Evolutionary conservation across 495 filamentous ascomycete species (phyloP).

Genomic region (Letharia lupina): DNA sequence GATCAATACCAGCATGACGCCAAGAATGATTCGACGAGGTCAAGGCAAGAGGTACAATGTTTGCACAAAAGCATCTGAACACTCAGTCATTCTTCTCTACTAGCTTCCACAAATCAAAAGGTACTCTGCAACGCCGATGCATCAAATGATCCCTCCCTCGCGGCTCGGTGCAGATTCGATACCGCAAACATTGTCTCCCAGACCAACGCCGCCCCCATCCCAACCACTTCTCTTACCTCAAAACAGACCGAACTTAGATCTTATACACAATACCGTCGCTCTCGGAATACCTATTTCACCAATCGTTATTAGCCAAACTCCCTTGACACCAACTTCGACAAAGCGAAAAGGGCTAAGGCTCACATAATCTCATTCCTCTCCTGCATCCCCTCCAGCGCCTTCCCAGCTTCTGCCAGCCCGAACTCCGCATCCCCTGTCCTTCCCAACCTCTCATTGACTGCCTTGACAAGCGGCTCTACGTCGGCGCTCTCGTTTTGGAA

Average conservation of each 20-base stretch:
- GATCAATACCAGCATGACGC: too few relatives aligned
- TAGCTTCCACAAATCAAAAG: not conserved
- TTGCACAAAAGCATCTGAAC: not conserved
- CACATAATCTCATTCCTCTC: slow-evolving; percentile 87
- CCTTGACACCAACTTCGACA: not conserved
- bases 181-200: not conserved
- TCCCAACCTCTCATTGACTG: slow-evolving; percentile 63
- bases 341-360: slow-evolving; percentile 33
- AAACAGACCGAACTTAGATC: slow-evolving; percentile 9
- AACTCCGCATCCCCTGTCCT: slow-evolving; percentile 45
- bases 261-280: slow-evolving; percentile 40
- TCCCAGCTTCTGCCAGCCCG: slow-evolving; percentile 59
- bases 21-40: too few relatives aligned
- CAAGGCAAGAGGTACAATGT: too few relatives aligned
- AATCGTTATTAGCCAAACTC: slow-evolving; percentile 2
- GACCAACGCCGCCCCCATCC: not conserved
- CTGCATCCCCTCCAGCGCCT: slow-evolving; percentile 71
- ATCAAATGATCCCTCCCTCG: not conserved
- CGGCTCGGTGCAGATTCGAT: not conserved
- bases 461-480: slow-evolving; percentile 63
- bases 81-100: not conserved
- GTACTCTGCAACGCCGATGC: not conserved
- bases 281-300: slow-evolving; percentile 41
- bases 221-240: not conserved
- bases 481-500: slow-evolving; percentile 71